Evolutionary conservation across 2,329 filamentous ascomycete species (phyloP), one percentile per base, ranked within the genome.

Genomic region (Colletotrichum nymphaeae): DNA sequence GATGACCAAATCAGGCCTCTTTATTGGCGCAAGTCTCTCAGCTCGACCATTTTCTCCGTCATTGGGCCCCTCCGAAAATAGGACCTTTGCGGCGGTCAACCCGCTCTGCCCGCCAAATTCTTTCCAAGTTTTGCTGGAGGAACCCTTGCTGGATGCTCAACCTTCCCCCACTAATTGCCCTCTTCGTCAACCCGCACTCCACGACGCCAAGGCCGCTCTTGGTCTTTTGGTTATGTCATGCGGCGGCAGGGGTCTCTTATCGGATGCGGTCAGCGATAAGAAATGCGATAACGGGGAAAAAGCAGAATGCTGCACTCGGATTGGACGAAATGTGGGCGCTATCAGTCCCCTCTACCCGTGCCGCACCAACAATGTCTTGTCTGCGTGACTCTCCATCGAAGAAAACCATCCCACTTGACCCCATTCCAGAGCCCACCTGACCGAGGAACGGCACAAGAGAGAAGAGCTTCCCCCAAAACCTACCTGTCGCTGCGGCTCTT

Each of bases 151-250:
- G 9, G n/a, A 19, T 42, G 37, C 37, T 42, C 37, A 42, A 42
- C 6, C 6, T 3, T 2, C 19, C 42, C 59, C 70, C 70, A 73
- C 70, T 60, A 73, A 42, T 49, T 69, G 14, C 70, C 32, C n/a
- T 49, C 24, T 55, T 55, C 11, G 8, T 56, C 11, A n/a, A 9
- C 32, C 30, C 26, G 35, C 58, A 24, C 32, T n/a, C 46, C 9
- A 24, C 55, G 26, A 30, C 42, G 59, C 66, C 66, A 69, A 73
- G 70, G 24, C 26, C 57, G 57, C 11, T 35, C 28, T 64, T 42
- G 55, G 32, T 35, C 66, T 30, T 64, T 64, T 46, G 66, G 70
- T 57, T 66, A 72, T 74, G 71, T 74, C 71, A 74, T 74, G 71
- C 71, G 67, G 37, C 16, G 37, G 37, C 16, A 42, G 16, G 62